These are phyloP conservation scores for Suillus ampliporus DNA, from an alignment of 768 basidiomycete genomes.

Conservation along the genomic window DNA sequence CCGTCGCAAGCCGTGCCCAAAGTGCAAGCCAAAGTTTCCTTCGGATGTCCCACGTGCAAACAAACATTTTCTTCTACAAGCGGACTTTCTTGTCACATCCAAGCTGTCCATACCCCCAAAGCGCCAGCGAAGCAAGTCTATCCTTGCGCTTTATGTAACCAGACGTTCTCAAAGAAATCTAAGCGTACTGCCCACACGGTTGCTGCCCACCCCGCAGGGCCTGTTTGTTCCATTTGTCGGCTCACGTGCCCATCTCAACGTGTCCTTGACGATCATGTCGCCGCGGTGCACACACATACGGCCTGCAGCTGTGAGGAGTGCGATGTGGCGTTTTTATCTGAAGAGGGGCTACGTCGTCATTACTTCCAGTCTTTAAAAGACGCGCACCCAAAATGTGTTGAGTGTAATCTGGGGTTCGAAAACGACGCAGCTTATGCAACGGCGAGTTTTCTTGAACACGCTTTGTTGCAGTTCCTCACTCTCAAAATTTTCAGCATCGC, in stretches of 20 bases:
- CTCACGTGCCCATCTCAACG: constrained; percentile 24
- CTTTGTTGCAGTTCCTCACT: background rate
- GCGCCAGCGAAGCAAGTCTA: background rate
- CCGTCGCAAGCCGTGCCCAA: background rate
- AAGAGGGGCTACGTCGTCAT: constrained; percentile 45
- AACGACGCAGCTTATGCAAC: constrained; percentile 31
- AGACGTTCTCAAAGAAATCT: constrained; percentile 22
- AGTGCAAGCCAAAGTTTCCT: background rate
- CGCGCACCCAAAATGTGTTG: constrained; percentile 43
- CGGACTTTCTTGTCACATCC: background rate
- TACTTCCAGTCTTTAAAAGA: constrained; percentile 42
- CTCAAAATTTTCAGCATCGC: constrained; percentile 6
- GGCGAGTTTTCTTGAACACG: constrained; percentile 28
- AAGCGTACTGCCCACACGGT: constrained; percentile 31
- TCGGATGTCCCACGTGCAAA: background rate
- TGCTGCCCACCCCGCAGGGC: constrained; percentile 28
- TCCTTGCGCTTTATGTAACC: constrained; percentile 25
- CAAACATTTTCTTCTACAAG: background rate
- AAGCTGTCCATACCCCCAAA: background rate
- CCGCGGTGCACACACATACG: constrained; percentile 32
- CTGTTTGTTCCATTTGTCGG: constrained; percentile 33
- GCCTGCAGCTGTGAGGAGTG: constrained; percentile 29
- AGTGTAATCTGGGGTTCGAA: constrained; percentile 43
- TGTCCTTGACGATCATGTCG: constrained; percentile 36
- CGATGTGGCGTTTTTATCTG: constrained; percentile 27